These are phyloP conservation scores for Penicillium corylophilum DNA, from an alignment of 2,329 filamentous ascomycete species.

Conservation along the genomic window DNA sequence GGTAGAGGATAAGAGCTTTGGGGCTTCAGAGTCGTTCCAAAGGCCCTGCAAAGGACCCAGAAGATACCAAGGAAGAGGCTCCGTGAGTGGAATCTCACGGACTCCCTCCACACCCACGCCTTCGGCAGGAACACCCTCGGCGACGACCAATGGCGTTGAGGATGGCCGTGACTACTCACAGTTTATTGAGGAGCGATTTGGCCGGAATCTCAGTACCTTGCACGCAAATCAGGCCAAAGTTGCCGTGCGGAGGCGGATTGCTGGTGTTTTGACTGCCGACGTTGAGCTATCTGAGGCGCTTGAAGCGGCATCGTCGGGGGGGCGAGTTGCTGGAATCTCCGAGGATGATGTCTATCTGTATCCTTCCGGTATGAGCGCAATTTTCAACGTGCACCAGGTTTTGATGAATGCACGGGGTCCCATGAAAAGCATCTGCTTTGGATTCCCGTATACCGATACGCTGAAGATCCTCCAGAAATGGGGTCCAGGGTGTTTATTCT, in stretches of 20 bases:
- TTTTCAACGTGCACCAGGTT: conserved; percentile 81
- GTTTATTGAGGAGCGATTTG: conserved; percentile 93
- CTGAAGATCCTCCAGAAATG: conserved; percentile 95
- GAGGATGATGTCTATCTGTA: conserved; percentile 89
- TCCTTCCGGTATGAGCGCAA: conserved; percentile 90
- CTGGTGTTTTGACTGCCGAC: conserved; percentile 75
- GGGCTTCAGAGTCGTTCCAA: conserved; percentile 24
- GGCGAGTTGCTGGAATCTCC: conserved; percentile 57
- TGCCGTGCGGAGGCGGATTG: conserved; percentile 83
- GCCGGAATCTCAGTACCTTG: conserved; percentile 79
- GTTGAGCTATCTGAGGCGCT: conserved; percentile 64
- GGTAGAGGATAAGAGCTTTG: conserved; percentile 47
- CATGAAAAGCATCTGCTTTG: conserved; percentile 80
- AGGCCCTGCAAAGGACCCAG: conserved; percentile 67
- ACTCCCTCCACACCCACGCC: conserved; percentile 36
- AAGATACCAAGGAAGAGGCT: conserved; percentile 69
- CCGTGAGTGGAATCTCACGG: conserved; percentile 45
- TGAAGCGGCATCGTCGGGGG: conserved; percentile 38
- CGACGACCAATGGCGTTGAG: conserved; percentile 23
- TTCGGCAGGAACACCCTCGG: conserved; percentile 32
- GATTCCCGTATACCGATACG: conserved; percentile 97
- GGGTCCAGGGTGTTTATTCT: conserved; percentile 84
- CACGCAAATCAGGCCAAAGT: conserved; percentile 79
- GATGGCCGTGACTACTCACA: conserved; percentile 66
- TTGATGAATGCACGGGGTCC: conserved; percentile 64